Conservation (phyloP, 2,329 filamentous ascomycete species). For the Colletotrichum sp. region DNA sequence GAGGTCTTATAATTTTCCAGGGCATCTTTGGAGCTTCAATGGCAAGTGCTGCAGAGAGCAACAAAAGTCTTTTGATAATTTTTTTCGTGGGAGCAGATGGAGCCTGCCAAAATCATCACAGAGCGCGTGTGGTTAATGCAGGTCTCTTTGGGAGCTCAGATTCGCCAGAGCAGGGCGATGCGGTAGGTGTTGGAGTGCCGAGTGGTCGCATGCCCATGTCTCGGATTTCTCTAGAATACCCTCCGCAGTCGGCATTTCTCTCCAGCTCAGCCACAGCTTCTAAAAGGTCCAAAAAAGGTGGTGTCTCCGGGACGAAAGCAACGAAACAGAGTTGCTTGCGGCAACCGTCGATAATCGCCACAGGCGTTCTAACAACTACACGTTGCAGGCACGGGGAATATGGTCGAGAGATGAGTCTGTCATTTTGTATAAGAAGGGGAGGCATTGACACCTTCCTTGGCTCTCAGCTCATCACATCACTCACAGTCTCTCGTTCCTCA, state of each 20-base stretch:
- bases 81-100: fast-evolving
- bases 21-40: not conserved
- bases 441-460: not conserved
- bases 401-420: not conserved
- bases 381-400: not conserved
- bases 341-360: not conserved
- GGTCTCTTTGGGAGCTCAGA: no score
- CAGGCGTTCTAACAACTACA: not conserved
- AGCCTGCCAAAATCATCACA: fast-evolving
- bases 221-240: not conserved
- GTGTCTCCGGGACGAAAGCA: not conserved
- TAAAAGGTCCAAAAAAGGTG: not conserved
- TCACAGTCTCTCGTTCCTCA: not conserved
- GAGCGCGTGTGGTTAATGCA: no score
- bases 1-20: not conserved
- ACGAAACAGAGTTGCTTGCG: not conserved
- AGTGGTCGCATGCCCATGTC: not conserved
- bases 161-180: not conserved
- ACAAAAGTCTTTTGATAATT: not conserved
- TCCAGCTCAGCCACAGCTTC: not conserved
- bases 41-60: fast-evolving
- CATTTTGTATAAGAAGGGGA: not conserved
- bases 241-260: not conserved
- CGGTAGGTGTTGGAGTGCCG: not conserved
- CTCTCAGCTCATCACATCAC: not conserved